phyloP scores from a whole-genome alignment of 164 flowering plant species.

The Hamamelis virginiana region DNA sequence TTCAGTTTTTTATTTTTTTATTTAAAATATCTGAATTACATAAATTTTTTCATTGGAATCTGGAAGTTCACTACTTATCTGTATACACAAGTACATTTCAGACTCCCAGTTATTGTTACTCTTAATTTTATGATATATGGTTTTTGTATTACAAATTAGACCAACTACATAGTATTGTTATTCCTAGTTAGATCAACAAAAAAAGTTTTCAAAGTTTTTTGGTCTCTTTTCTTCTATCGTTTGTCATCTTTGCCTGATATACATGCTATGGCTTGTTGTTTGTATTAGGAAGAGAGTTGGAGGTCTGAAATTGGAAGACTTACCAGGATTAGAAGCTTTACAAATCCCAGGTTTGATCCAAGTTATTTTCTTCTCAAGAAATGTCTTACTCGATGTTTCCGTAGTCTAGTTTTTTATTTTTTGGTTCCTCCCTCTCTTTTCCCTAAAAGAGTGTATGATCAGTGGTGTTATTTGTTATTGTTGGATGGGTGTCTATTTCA shows the following conservation, averaged over 20 bases:
- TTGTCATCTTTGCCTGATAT: conserved; percentile 1
- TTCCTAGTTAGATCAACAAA: neutral
- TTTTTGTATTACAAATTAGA: no score
- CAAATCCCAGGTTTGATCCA: conserved; percentile 68
- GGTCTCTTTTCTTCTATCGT: neutral
- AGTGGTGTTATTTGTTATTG: neutral
- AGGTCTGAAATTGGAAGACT: conserved; percentile 84
- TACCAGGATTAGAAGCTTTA: conserved; percentile 88
- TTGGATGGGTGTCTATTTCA: neutral
- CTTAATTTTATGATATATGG: no score
- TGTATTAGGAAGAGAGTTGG: conserved; percentile 83
- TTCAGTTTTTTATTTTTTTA: no score
- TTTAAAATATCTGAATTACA: no score
- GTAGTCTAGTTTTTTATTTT: no score
- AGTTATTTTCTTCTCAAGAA: neutral
- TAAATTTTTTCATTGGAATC: no score
- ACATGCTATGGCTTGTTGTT: conserved; percentile 9
- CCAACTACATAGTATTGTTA: neutral
- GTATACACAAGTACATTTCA: no score
- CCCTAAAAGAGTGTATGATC: neutral
- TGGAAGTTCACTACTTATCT: no score
- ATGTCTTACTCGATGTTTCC: no score
- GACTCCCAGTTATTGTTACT: no score
- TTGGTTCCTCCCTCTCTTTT: no score
- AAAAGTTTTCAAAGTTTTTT: neutral